Conservation (phyloP, 2,329 filamentous ascomycete genomes). For the Stemphylium vesicarium region DNA sequence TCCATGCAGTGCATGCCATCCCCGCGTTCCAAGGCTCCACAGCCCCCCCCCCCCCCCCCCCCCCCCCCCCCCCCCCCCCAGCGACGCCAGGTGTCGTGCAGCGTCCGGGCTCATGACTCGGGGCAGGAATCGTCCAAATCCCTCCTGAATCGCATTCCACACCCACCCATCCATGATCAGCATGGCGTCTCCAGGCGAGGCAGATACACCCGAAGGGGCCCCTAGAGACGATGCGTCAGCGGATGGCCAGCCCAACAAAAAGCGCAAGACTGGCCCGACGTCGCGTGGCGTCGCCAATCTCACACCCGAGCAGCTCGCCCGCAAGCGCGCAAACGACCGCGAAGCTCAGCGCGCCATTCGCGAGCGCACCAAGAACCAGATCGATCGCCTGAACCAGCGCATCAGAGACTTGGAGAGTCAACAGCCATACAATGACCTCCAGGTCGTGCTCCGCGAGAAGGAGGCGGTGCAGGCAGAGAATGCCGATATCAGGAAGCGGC, state of each 20-base stretch:
- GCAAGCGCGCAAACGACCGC: constrained; percentile 89
- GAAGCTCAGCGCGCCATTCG: constrained; percentile 86
- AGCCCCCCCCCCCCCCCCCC: no score
- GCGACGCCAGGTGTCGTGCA: not conserved
- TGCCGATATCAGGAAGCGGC: constrained; percentile 72
- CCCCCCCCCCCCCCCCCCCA: no score
- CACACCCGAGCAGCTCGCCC: constrained; percentile 84
- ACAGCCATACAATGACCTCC: constrained; percentile 83
- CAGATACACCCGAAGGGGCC: constrained; percentile 27
- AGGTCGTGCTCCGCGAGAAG: constrained; percentile 75
- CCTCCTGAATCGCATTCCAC: constrained; percentile 20
- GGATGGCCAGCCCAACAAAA: constrained; percentile 35
- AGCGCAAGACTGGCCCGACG: constrained; percentile 48
- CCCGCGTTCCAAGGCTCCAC: not conserved
- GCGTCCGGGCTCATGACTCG: constrained; percentile 20
- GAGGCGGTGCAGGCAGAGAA: constrained; percentile 81
- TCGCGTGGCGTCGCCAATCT: constrained; percentile 83
- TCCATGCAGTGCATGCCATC: not conserved
- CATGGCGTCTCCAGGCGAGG: constrained; percentile 32
- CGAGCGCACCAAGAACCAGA: constrained; percentile 80
- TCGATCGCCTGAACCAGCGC: constrained; percentile 73
- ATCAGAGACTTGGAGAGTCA: constrained; percentile 79
- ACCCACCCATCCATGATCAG: constrained; percentile 16
- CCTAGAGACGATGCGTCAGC: constrained; percentile 21
- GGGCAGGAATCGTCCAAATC: constrained; percentile 7